Conservation (phyloP, 768 basidiomycete genomes). For the Phallus indusiatus region DNA sequence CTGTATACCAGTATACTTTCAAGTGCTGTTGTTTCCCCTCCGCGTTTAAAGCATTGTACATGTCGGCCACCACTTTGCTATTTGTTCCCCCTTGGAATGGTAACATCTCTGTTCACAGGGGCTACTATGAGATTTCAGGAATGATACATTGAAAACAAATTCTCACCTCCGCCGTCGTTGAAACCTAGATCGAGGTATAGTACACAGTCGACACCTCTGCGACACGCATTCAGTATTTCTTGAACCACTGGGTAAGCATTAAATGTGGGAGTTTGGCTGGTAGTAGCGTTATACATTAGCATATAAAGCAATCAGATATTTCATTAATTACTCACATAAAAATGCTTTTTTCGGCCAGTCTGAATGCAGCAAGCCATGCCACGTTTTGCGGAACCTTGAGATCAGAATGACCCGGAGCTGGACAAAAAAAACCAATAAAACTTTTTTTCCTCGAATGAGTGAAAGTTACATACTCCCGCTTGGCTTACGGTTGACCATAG, state of each 20-base stretch:
- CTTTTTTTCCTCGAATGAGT: not conserved
- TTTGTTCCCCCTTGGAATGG: slow-evolving; percentile 68
- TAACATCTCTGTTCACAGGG: slow-evolving; percentile 46
- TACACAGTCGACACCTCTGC: slow-evolving; percentile 49
- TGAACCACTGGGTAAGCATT: slow-evolving; percentile 56
- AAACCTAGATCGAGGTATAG: slow-evolving; percentile 53
- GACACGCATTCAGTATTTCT: slow-evolving; percentile 49
- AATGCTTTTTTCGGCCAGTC: slow-evolving; percentile 48
- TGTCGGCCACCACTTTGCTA: slow-evolving; percentile 50
- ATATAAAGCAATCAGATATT: not conserved
- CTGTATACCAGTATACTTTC: slow-evolving; percentile 49
- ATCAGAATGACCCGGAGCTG: slow-evolving; percentile 34
- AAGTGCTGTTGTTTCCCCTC: slow-evolving; percentile 37
- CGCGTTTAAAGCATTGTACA: slow-evolving; percentile 42
- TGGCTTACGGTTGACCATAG: slow-evolving; percentile 53
- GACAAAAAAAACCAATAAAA: not conserved
- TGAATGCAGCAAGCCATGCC: slow-evolving; percentile 58
- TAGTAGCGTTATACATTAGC: not conserved
- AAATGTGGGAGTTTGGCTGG: slow-evolving; percentile 58
- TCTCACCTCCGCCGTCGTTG: slow-evolving; percentile 21
- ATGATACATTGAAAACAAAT: not conserved
- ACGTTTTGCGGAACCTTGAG: slow-evolving; percentile 51
- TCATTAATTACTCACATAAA: slow-evolving; percentile 41
- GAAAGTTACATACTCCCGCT: slow-evolving; percentile 34
- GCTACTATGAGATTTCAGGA: slow-evolving; percentile 31